Conservation (phyloP, 805 yeast species). For the Priceomyces carsonii region DNA sequence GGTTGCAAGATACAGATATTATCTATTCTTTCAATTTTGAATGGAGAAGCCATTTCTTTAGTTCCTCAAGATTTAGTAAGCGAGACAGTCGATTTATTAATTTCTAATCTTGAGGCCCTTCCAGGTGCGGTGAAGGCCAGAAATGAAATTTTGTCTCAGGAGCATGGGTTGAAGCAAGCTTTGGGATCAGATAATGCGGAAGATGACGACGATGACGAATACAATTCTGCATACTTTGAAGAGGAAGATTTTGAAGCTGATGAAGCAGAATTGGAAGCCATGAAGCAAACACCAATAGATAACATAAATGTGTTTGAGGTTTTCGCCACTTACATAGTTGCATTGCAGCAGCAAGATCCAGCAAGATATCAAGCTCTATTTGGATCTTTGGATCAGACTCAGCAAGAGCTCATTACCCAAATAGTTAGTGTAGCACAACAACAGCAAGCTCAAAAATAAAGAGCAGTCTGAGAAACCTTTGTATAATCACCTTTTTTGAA, state of each 20-base stretch:
- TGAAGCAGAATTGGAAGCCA: conserved; percentile 81
- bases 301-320: conserved; percentile 67
- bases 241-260: conserved; percentile 50
- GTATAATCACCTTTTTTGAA: too few species aligned
- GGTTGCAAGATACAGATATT: conserved; percentile 56
- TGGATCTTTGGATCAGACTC: conserved; percentile 36
- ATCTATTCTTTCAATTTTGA: conserved; percentile 43
- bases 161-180: conserved; percentile 30
- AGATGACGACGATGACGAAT: conserved; percentile 30
- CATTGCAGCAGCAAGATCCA: conserved; percentile 49
- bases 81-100: conserved; percentile 40
- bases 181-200: conserved; percentile 19
- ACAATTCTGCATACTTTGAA: conserved; percentile 30
- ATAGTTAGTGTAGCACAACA: conserved; percentile 25
- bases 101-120: conserved; percentile 42
- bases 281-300: conserved; percentile 79
- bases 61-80: conserved; percentile 36
- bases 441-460: conserved; percentile 8
- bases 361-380: conserved; percentile 51
- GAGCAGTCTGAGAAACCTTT: too few species aligned
- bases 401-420: conserved; percentile 30
- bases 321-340: conserved; percentile 55
- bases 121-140: conserved; percentile 52
- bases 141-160: conserved; percentile 44
- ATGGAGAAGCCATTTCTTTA: conserved; percentile 26